Evolutionary conservation across 2,329 filamentous ascomycete species (phyloP).

Genomic region (Sporothrix sp.): DNA sequence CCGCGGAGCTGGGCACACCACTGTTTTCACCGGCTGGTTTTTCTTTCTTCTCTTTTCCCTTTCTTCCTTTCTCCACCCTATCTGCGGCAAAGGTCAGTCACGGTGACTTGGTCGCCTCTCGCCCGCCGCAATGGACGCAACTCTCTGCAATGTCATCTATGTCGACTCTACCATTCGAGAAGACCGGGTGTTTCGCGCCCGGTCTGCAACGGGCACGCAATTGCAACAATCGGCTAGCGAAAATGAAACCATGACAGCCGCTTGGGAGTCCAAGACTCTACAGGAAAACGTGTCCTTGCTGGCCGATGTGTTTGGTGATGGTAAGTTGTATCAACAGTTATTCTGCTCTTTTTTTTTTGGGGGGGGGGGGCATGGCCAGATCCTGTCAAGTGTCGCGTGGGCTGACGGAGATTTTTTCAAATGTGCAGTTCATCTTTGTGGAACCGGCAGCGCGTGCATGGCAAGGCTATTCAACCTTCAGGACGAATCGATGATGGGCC

Average conservation of each 20-base stretch:
- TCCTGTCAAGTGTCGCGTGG: neutral
- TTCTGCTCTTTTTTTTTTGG: too few relatives aligned
- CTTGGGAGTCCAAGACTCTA: constrained; percentile 31
- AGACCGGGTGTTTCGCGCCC: constrained; percentile 33
- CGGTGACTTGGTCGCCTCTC: constrained; percentile 47
- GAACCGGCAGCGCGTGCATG: constrained; percentile 43
- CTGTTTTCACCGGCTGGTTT: neutral
- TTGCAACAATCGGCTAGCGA: neutral
- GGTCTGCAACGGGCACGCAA: constrained; percentile 18
- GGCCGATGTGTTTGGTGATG: constrained; percentile 45
- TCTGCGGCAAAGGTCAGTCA: constrained; percentile 40
- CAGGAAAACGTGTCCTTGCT: constrained; percentile 39
- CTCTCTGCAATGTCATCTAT: constrained; percentile 50
- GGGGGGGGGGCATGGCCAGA: neutral
- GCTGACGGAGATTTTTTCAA: neutral
- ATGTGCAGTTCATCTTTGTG: constrained; percentile 43
- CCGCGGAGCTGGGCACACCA: neutral
- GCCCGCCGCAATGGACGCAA: constrained; percentile 46
- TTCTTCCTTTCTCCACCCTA: neutral
- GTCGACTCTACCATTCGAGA: constrained; percentile 44
- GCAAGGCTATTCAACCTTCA: constrained; percentile 44
- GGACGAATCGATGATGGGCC: constrained; percentile 40
- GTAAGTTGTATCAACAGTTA: constrained; percentile 28
- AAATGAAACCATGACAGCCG: neutral
- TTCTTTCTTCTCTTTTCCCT: neutral